phyloP scores from a whole-genome alignment of 2,329 filamentous ascomycete genomes.

The Verticillium zaregamsianum region DNA sequence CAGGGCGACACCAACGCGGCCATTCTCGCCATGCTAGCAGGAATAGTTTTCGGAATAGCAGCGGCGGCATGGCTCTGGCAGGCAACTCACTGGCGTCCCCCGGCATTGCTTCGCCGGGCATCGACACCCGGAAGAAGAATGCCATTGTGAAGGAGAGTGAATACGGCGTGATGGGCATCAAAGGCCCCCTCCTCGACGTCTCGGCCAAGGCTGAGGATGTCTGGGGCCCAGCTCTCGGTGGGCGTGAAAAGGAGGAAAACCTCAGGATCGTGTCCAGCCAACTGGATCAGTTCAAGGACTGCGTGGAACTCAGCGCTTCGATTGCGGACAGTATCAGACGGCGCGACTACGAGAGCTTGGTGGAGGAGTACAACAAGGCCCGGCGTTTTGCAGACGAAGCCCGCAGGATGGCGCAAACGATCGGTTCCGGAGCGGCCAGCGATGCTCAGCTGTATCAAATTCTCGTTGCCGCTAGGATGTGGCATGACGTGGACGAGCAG shows the following conservation, averaged over 20 bases:
- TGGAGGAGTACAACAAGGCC: slow-evolving; percentile 84
- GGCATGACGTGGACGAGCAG: slow-evolving; percentile 87
- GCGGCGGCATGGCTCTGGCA: slow-evolving; percentile 28
- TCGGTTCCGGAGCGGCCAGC: slow-evolving; percentile 54
- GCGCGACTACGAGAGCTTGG: slow-evolving; percentile 82
- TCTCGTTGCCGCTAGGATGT: slow-evolving; percentile 86
- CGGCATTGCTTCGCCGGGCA: slow-evolving; percentile 25
- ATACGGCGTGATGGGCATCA: slow-evolving; percentile 84
- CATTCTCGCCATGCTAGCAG: slow-evolving; percentile 68
- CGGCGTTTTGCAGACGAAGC: slow-evolving; percentile 77
- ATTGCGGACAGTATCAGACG: slow-evolving; percentile 84
- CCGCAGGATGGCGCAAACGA: slow-evolving; percentile 57
- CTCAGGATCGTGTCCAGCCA: slow-evolving; percentile 73
- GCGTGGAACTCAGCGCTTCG: slow-evolving; percentile 74
- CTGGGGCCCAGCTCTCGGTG: slow-evolving; percentile 91
- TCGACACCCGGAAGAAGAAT: slow-evolving; percentile 73
- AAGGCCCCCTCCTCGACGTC: slow-evolving; percentile 80
- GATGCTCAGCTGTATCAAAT: slow-evolving; percentile 84
- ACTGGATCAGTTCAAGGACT: slow-evolving; percentile 73
- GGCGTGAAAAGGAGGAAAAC: slow-evolving; percentile 84
- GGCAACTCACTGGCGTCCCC: slow-evolving; percentile 32
- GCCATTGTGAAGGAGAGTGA: slow-evolving; percentile 89
- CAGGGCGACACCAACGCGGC: slow-evolving; percentile 26
- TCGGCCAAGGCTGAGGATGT: slow-evolving; percentile 94
- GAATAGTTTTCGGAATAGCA: slow-evolving; percentile 57